Conservation (phyloP, 1,139 yeast species). For the Yamadazyma triangularis region DNA sequence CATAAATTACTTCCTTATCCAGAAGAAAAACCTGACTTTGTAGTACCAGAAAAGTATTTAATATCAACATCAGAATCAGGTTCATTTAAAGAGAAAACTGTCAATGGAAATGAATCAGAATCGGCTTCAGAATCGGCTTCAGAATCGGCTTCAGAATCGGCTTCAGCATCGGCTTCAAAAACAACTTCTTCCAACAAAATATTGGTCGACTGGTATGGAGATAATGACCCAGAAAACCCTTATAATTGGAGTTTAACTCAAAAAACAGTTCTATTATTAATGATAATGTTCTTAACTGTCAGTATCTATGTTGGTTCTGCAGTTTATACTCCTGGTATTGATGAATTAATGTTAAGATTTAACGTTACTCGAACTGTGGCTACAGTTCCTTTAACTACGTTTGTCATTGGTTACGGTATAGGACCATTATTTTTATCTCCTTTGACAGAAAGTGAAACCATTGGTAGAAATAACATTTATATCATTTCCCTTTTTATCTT, state of each 20-base stretch:
- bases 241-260: slow-evolving; percentile 20
- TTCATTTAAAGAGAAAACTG: not conserved
- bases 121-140: not conserved
- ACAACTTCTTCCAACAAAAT: not conserved
- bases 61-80: not conserved
- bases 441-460: slow-evolving; percentile 41
- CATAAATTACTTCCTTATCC: slow-evolving; percentile 23
- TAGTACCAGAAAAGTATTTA: slow-evolving; percentile 29
- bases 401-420: slow-evolving; percentile 52
- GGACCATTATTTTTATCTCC: slow-evolving; percentile 57
- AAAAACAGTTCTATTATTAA: slow-evolving; percentile 16
- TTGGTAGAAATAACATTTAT: slow-evolving; percentile 49
- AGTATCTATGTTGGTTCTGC: slow-evolving; percentile 26
- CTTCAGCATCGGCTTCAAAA: too few species aligned
- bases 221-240: slow-evolving; percentile 29
- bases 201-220: slow-evolving; percentile 8
- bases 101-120: too few species aligned
- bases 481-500: slow-evolving; percentile 26
- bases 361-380: slow-evolving; percentile 39
- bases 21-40: slow-evolving; percentile 29
- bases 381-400: slow-evolving; percentile 33
- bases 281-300: slow-evolving; percentile 18
- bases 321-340: slow-evolving; percentile 30
- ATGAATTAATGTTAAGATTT: slow-evolving; percentile 26
- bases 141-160: too few species aligned